Evolutionary conservation across 306 rosid genomes (phyloP), one percentile per base, ranked within the genome.

Genomic region (Prunus fruticosa): DNA sequence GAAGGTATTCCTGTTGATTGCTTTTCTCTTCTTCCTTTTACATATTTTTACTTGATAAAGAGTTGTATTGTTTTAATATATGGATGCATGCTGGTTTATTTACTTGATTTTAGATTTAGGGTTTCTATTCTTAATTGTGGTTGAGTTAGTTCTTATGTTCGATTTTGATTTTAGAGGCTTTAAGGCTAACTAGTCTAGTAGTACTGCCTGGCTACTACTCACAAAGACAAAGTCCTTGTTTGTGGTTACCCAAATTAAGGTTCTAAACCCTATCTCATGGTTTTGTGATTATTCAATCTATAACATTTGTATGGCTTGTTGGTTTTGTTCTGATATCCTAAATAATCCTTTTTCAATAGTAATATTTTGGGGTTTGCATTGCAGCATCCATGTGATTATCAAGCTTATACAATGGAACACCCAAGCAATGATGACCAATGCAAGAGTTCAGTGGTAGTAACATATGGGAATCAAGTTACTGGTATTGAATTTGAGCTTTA

Each of bases 301-400:
- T 49, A 15, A 15, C 20, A 52, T 16, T 52, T 52, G 58, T 52
- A 16, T 15, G 15, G 16, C 58, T 52, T 52, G 20, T 18, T 52
- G 22, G 23, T 18, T 18, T 52, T 23, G 6, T 58, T 12, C 32
- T 56, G 27, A 58, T 58, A 23, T 22, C 11, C 28, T 58, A 16
- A 38, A 25, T 58, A 11, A 3, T n/a, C 20, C 13, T 58, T 23
- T 23, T 58, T 18, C 34, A 58, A 11, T 58, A 0, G 8, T 25
- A 16, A n/a, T 8, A 3, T 23, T 23, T 58, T 23, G 15, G 30
- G 64, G 51, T 30, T 54, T 32, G 41, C 76, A 58, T 54, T 32
- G 67, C 76, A 58, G 41, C 58, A 9, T 20, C 9, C 34, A 71
- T 51, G 74, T 70, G 74, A 70, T 50, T 50, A 8, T 53, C 32